A percentile compares a stretch with the other conserved stretches of the same genome.
These are phyloP conservation scores for Trichoderma virens DNA, from an alignment of 495 filamentous ascomycete genomes.

Conservation along the genomic window DNA sequence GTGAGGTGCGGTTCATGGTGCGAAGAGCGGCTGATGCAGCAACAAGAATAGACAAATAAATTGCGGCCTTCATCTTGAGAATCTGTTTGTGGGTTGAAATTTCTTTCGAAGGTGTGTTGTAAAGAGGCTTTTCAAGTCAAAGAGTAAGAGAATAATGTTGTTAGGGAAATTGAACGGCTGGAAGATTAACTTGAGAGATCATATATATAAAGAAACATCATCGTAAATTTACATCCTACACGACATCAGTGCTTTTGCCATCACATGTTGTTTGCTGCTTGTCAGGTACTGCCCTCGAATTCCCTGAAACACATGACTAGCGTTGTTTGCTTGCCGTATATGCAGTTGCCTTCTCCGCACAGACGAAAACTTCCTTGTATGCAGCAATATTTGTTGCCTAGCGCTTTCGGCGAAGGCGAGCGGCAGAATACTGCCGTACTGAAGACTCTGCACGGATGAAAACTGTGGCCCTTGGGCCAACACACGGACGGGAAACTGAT, in stretches of 20 bases:
- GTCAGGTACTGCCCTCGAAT: neutral
- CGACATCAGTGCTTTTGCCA: no score
- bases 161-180: no score
- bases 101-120: no score
- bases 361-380: neutral
- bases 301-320: neutral
- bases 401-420: neutral
- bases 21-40: neutral
- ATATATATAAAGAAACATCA: no score
- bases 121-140: no score
- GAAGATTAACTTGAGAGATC: no score
- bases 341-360: no score
- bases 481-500: neutral
- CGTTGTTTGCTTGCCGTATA: neutral
- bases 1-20: neutral
- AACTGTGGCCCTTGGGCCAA: neutral
- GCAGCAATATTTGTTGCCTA: neutral
- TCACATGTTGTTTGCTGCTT: no score
- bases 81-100: no score
- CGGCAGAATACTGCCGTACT: neutral
- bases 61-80: neutral
- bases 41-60: neutral
- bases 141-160: no score
- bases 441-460: neutral
- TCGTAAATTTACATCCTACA: no score